Percentiles rank a stretch among this genome's conserved stretches.
These are phyloP conservation scores for Phytopythium mirpurense DNA, from an alignment of 352 stramenopile species.

Conservation along the genomic window DNA sequence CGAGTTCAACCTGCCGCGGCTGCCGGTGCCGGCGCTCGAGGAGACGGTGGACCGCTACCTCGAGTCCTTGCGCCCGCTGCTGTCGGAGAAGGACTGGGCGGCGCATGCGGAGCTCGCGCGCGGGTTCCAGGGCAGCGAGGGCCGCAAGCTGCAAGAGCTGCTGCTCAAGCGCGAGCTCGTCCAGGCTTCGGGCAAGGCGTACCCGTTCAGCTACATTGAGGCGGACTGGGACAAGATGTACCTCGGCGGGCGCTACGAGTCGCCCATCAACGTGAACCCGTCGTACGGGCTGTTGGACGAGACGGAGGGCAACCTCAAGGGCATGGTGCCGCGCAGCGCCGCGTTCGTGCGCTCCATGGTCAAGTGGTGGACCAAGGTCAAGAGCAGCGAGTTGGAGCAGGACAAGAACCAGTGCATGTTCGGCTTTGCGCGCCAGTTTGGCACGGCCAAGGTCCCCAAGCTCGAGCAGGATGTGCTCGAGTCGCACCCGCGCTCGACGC, in stretches of 20 bases:
- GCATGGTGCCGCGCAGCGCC: conserved; percentile 62
- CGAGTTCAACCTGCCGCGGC: conserved; percentile 66
- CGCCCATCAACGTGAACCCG: conserved; percentile 90
- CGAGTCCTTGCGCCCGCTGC: conserved; percentile 69
- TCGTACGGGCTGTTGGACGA: conserved; percentile 83
- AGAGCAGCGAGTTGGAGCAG: conserved; percentile 82
- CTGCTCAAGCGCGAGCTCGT: conserved; percentile 69
- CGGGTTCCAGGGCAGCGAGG: conserved; percentile 48
- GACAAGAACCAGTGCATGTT: conserved; percentile 90
- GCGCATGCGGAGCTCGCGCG: conserved; percentile 57
- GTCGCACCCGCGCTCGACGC: conserved; percentile 66
- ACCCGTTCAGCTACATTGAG: conserved; percentile 93
- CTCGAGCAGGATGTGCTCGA: conserved; percentile 65
- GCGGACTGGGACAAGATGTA: conserved; percentile 91
- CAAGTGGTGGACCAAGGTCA: conserved; percentile 89
- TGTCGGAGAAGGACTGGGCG: conserved; percentile 56
- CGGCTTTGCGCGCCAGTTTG: conserved; percentile 83
- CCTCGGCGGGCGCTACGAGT: conserved; percentile 82
- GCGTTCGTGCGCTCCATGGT: conserved; percentile 76
- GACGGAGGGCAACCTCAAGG: conserved; percentile 65
- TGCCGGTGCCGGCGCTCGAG: conserved; percentile 87
- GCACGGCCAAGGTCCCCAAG: conserved; percentile 78
- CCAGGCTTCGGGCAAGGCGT: conserved; percentile 74
- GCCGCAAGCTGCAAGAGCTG: conserved; percentile 50
- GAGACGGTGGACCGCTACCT: conserved; percentile 89